These are phyloP conservation scores for Pichia sp. DNA, from an alignment of 1,139 yeast species.

Conservation along the genomic window DNA sequence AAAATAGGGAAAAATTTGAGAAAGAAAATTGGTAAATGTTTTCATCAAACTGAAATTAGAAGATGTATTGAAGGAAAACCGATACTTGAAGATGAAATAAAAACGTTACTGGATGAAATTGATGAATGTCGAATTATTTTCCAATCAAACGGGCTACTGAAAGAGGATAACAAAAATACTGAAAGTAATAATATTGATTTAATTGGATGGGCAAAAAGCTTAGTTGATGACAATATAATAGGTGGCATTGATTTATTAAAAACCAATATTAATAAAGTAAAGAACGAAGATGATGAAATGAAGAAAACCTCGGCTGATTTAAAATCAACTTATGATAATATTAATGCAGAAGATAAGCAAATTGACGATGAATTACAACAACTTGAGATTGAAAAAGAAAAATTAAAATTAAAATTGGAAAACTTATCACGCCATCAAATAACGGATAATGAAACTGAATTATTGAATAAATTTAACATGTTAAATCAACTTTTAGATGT, in stretches of 20 bases:
- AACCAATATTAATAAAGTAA: constrained; percentile 1
- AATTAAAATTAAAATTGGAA: neutral
- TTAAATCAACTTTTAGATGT: constrained; percentile 5
- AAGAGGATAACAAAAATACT: too few species aligned
- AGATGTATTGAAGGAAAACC: constrained; percentile 17
- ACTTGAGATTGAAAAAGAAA: constrained; percentile 16
- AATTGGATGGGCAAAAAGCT: constrained; percentile 6
- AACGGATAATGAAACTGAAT: neutral
- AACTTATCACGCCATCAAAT: neutral
- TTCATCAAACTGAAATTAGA: constrained; percentile 15
- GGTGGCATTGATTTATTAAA: constrained; percentile 8
- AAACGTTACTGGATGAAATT: constrained; percentile 8
- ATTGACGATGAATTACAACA: constrained; percentile 11
- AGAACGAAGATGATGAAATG: neutral
- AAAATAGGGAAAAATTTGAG: constrained; percentile 10
- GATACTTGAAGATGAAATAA: constrained; percentile 14
- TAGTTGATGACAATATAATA: constrained; percentile 4
- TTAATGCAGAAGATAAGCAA: neutral
- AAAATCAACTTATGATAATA: neutral
- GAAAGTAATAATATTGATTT: neutral
- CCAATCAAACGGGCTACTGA: constrained; percentile 18
- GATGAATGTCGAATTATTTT: constrained; percentile 9
- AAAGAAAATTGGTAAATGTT: constrained; percentile 15
- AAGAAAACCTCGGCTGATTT: neutral
- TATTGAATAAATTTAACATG: neutral